Evolutionary conservation across 225 moss, liverwort and hornwort species (phyloP).

Genomic region (Polytrichum formosum): DNA sequence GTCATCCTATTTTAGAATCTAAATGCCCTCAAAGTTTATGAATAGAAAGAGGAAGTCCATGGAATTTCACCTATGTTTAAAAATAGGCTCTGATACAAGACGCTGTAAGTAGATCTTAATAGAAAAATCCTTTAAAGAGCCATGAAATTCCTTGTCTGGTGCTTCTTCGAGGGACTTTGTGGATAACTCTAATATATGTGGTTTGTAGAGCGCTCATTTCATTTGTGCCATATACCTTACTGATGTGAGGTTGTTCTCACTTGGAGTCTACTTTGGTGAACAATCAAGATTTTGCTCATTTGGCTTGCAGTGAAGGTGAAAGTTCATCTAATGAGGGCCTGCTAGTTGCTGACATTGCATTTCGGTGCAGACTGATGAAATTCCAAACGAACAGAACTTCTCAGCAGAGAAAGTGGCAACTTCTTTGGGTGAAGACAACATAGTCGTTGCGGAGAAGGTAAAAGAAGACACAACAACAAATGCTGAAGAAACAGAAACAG

Average conservation of each 20-base stretch:
- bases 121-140: too few species aligned
- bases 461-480: slow-evolving; percentile 17
- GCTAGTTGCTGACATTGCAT: not conserved
- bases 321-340: not conserved
- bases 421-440: slow-evolving; percentile 12
- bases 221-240: not conserved
- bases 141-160: too few species aligned
- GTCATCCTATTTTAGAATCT: too few species aligned
- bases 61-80: too few species aligned
- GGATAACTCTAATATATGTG: not conserved
- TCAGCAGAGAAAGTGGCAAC: not conserved
- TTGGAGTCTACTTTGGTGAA: too few species aligned
- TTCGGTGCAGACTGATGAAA: slow-evolving; percentile 22
- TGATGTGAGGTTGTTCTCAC: too few species aligned
- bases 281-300: not conserved
- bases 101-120: too few species aligned
- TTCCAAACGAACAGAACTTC: slow-evolving; percentile 8
- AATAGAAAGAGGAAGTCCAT: too few species aligned
- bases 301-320: not conserved
- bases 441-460: slow-evolving; percentile 7
- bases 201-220: not conserved
- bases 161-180: too few species aligned
- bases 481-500: not conserved
- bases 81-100: too few species aligned
- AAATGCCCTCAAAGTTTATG: too few species aligned